Conservation (phyloP, 352 stramenopile species). For the Thraustochytrium striatum region DNA sequence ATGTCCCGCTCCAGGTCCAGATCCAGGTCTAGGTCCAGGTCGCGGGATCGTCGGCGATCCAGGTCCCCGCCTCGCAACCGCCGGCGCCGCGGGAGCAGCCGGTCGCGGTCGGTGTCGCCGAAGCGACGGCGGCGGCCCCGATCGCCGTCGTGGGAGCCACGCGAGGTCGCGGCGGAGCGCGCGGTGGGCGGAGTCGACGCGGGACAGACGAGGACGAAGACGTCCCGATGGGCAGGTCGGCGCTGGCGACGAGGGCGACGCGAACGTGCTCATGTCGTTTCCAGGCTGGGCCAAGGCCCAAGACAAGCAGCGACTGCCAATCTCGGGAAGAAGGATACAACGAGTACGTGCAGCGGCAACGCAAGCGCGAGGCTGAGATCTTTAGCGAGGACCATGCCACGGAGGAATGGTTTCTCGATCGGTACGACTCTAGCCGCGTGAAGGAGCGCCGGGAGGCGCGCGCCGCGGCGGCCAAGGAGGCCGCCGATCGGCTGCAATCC, state of each 20-base stretch:
- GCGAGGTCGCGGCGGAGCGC: too few relatives aligned
- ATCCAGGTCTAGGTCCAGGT: too few relatives aligned
- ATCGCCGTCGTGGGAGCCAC: too few relatives aligned
- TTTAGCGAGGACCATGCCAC: slow-evolving; percentile 4
- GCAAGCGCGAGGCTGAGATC: background rate
- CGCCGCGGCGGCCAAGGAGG: background rate
- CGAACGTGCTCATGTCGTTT: background rate
- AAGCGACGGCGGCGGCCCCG: too few relatives aligned
- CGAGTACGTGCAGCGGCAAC: slow-evolving; percentile 14
- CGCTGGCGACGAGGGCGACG: too few relatives aligned
- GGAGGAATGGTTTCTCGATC: slow-evolving; percentile 13
- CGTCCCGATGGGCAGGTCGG: too few relatives aligned
- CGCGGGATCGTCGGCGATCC: too few relatives aligned
- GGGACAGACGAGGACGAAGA: background rate
- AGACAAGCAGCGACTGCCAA: background rate
- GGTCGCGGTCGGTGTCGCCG: too few relatives aligned
- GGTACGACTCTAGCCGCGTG: slow-evolving; percentile 5
- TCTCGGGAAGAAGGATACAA: slow-evolving; percentile 12
- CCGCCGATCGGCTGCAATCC: background rate
- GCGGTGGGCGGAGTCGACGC: too few relatives aligned
- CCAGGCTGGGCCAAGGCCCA: background rate
- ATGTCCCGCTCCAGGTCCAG: too few relatives aligned
- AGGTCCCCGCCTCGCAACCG: background rate
- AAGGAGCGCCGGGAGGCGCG: background rate
- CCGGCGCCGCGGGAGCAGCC: background rate